Evolutionary conservation across 2,329 filamentous ascomycete species (phyloP), one percentile per base, ranked within the genome.

Genomic region (Phialophora verrucosa): DNA sequence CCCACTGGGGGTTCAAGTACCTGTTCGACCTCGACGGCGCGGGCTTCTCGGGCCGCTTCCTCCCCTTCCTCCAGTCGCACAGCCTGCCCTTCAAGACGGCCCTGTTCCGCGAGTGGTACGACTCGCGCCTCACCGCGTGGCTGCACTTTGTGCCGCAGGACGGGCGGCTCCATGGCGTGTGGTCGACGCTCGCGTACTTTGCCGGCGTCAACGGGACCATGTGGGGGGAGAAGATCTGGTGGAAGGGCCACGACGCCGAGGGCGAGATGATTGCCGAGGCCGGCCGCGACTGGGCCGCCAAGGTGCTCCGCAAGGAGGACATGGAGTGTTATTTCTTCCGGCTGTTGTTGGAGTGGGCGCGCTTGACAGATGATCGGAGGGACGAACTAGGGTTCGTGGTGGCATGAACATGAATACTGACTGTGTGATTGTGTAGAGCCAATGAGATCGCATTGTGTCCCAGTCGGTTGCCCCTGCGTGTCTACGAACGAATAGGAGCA

Each of bases 301-400:
- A 82, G 74, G 89, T 86, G 12, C 72, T 93, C 20, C 81, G 89
- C 66, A 86, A 85, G 72, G 89, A 90, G 75, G 92, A 95, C 73
- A 91, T 90, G 86, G 90, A 93, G 76, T 84, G 92, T 10, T 95
- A 95, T 74, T 82, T 94, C 73, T 95, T 93, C 74, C 81, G 91
- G 55, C 75, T 95, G 66, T 78, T 95, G 72, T 78, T 95, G 23
- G 91, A 95, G 79, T 95, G 91, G 89, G 90, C 84, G 2, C 79
- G 90, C 68, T 74, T 93, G 53, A 84, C 89, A 25, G 85, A 90
- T 76, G 89, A 92, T 73, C 74, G 73, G 62, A 78, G 84, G 71
- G 83, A 85, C 72, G 74, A 78, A 55, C 73, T 86, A 54, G 81
- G 80, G 10, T 83, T 78, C 71, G 66, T 63, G 10, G 29, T 35